These are phyloP conservation scores for Antitrichia curtipendula DNA, from an alignment of 225 moss, liverwort and hornwort species.

Conservation along the genomic window DNA sequence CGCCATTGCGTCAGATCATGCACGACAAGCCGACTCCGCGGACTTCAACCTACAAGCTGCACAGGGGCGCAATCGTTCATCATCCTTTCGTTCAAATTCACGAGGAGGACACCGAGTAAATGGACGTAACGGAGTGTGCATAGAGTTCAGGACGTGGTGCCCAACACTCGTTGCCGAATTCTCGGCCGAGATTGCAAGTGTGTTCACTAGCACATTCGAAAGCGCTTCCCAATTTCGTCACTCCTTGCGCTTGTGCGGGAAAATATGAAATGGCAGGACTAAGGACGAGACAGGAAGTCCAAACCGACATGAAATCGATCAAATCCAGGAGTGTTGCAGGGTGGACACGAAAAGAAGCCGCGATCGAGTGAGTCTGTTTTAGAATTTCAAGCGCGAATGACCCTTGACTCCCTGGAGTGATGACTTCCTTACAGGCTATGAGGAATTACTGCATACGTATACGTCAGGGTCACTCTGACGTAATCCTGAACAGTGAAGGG, in stretches of 20 bases:
- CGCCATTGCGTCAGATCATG: not conserved
- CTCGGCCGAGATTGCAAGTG: not conserved
- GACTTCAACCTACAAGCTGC: not conserved
- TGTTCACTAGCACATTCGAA: not conserved
- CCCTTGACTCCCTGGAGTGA: not conserved
- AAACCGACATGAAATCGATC: not conserved
- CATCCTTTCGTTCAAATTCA: not conserved
- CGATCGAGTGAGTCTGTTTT: not conserved
- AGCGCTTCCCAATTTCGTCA: not conserved
- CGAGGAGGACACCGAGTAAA: too few relatives aligned
- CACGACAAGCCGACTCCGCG: not conserved
- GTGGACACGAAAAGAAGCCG: not conserved
- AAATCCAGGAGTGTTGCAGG: not conserved
- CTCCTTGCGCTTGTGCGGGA: not conserved
- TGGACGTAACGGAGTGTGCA: not conserved
- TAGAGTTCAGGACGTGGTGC: not conserved
- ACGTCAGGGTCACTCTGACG: not conserved
- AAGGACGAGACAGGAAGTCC: not conserved
- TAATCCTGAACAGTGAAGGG: not conserved
- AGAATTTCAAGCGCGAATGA: not conserved
- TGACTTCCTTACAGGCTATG: not conserved
- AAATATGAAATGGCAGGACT: not conserved
- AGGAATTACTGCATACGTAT: not conserved
- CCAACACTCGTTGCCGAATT: not conserved
- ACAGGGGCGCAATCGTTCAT: not conserved